phyloP scores from a whole-genome alignment of 169 alveolate genomes.

The Hammondia hammondi region DNA sequence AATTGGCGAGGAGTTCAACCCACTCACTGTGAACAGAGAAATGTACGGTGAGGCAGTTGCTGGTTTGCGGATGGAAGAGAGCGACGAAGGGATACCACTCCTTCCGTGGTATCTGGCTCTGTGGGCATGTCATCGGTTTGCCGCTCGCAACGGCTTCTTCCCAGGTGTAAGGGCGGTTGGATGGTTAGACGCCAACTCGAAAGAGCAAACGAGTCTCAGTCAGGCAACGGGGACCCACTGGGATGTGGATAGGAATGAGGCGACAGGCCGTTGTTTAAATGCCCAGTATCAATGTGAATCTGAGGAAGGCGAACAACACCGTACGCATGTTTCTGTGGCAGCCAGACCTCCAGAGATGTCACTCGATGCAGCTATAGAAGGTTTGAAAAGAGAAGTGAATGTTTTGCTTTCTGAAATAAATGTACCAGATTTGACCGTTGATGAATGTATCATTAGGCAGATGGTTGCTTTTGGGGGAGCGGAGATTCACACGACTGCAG shows the following conservation, averaged over 20 bases:
- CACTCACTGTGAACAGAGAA: conserved; percentile 14
- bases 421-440: conserved; percentile 52
- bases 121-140: conserved; percentile 80
- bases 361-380: conserved; percentile 68
- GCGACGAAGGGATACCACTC: conserved; percentile 14
- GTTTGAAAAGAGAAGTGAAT: conserved; percentile 67
- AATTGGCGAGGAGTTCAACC: conserved; percentile 6
- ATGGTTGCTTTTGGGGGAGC: conserved; percentile 81
- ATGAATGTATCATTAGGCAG: conserved; percentile 74
- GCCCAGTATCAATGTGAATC: not conserved
- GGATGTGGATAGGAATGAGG: not conserved
- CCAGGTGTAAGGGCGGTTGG: conserved; percentile 72
- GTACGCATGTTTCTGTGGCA: not conserved
- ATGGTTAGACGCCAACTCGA: not conserved
- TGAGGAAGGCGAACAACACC: not conserved
- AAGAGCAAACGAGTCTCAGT: not conserved
- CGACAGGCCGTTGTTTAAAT: not conserved
- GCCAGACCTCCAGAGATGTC: not conserved
- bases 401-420: conserved; percentile 47
- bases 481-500: conserved; percentile 83
- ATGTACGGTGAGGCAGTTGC: conserved; percentile 32
- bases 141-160: conserved; percentile 72
- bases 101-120: conserved; percentile 81
- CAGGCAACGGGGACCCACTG: not conserved
- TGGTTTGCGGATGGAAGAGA: not conserved